phyloP scores from a whole-genome alignment of 2,329 filamentous ascomycete species.

The Aspergillus floridensis region DNA sequence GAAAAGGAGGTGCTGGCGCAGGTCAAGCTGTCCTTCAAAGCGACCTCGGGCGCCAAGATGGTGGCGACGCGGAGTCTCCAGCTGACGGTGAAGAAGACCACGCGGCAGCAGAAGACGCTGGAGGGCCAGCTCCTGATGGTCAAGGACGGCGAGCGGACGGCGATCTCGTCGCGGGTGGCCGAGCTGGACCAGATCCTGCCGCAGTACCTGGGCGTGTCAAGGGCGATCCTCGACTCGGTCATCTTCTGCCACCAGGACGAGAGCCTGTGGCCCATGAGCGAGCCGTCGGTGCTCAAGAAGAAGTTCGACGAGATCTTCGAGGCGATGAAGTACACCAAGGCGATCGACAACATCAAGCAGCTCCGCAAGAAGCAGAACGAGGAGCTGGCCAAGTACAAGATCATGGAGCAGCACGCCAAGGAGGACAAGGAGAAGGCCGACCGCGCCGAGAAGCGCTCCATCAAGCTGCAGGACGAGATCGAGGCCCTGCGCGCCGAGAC shows the following conservation, averaged over 20 bases:
- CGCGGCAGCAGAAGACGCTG: constrained; percentile 74
- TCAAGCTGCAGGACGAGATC: constrained; percentile 62
- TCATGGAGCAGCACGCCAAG: constrained; percentile 74
- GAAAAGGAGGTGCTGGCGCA: constrained; percentile 89
- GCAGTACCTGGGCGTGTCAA: constrained; percentile 81
- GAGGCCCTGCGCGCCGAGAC: constrained; percentile 60
- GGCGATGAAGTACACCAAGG: constrained; percentile 93
- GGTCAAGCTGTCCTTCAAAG: constrained; percentile 83
- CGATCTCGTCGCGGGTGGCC: constrained; percentile 74
- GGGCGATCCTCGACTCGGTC: constrained; percentile 85
- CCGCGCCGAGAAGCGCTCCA: constrained; percentile 63
- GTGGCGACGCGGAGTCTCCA: constrained; percentile 81
- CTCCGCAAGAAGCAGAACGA: constrained; percentile 80
- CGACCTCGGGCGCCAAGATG: constrained; percentile 73
- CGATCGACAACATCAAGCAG: constrained; percentile 89
- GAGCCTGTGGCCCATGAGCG: constrained; percentile 93
- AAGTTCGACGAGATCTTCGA: constrained; percentile 98
- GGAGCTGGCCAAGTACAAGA: constrained; percentile 69
- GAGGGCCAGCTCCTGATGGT: constrained; percentile 75
- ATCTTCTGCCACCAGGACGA: constrained; percentile 99
- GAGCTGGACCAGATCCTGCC: constrained; percentile 84
- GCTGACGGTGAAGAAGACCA: constrained; percentile 79
- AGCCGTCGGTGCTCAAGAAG: constrained; percentile 81
- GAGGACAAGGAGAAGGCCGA: constrained; percentile 81
- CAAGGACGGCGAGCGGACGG: constrained; percentile 74